Evolutionary conservation across 2,329 filamentous ascomycete genomes (phyloP), one percentile per base, ranked within the genome.

Genomic region (Apiospora aurea): DNA sequence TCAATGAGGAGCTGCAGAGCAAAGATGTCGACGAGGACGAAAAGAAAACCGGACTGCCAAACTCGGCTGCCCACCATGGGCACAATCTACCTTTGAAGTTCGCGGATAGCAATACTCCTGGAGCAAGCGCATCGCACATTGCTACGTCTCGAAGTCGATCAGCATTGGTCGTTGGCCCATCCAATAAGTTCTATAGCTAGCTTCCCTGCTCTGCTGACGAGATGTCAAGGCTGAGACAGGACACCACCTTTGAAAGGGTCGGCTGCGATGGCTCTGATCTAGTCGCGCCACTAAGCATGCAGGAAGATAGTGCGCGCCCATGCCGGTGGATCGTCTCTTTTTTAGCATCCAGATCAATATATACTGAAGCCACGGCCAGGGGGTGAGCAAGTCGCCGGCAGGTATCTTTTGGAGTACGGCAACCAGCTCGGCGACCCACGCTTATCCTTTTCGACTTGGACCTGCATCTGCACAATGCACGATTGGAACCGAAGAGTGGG

Each of bases 371-470:
- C 34, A 64, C 57, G 57, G 57, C 34, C 34, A 64, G 57, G 57
- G 57, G 29, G 34, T 61, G 53, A 6, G 57, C 29, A 41, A 64
- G 57, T 64, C 16, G 57, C n/a, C 57, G 57, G 57, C 57, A 64
- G 18, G 57, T 64, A 64, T 41, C 57, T 64, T 64, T 64, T 64
- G 29, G 57, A 64, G 57, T 41, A 64, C 57, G 34, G 57, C 57
- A 64, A 41, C 57, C 29, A 51, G 26, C 44, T 73, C 75, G 70
- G 71, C 76, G 75, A 76, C 72, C 75, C 71, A 77, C 80, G 81
- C 81, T 80, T 83, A 79, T 79, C 82, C 81, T 73, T 75, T 81
- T 84, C 78, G 76, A 81, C 79, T 80, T 72, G 82, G 82, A 84
- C 82, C 82, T 84, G 83, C 83, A 79, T 83, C 80, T 80, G 74